These are phyloP conservation scores for Meredithiella fracta DNA, from an alignment of 2,329 filamentous ascomycete genomes.

Conservation along the genomic window DNA sequence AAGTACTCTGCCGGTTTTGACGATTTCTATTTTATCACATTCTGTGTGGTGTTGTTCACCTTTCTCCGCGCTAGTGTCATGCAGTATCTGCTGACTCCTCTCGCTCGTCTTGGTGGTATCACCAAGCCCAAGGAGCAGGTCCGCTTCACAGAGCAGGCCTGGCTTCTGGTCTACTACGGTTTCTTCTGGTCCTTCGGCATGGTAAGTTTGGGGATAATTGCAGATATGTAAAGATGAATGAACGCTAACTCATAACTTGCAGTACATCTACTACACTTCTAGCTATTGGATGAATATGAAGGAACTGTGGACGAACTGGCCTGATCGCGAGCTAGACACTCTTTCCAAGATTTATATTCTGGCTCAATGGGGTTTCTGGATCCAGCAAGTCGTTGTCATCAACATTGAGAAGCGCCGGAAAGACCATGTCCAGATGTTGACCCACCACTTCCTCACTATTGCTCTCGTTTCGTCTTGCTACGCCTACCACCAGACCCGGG, in stretches of 20 bases:
- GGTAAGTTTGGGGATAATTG: slow-evolving; percentile 33
- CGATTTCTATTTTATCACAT: slow-evolving; percentile 60
- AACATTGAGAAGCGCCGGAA: slow-evolving; percentile 89
- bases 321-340: slow-evolving; percentile 55
- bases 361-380: slow-evolving; percentile 78
- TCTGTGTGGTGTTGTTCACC: slow-evolving; percentile 72
- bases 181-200: slow-evolving; percentile 72
- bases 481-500: slow-evolving; percentile 69
- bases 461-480: slow-evolving; percentile 68
- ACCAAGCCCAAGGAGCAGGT: slow-evolving; percentile 58
- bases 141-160: slow-evolving; percentile 86
- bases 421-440: slow-evolving; percentile 92
- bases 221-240: neutral
- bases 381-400: slow-evolving; percentile 87
- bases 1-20: slow-evolving; percentile 63
- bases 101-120: slow-evolving; percentile 58
- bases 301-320: slow-evolving; percentile 75
- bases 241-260: slow-evolving; percentile 9
- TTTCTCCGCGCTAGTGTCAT: slow-evolving; percentile 69
- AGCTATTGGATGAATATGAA: slow-evolving; percentile 61
- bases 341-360: slow-evolving; percentile 80
- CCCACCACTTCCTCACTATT: slow-evolving; percentile 82
- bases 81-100: slow-evolving; percentile 70
- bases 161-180: slow-evolving; percentile 71
- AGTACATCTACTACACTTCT: slow-evolving; percentile 70